These are phyloP conservation scores for Trametes cinnabarina DNA, from an alignment of 768 basidiomycete species.

Conservation along the genomic window DNA sequence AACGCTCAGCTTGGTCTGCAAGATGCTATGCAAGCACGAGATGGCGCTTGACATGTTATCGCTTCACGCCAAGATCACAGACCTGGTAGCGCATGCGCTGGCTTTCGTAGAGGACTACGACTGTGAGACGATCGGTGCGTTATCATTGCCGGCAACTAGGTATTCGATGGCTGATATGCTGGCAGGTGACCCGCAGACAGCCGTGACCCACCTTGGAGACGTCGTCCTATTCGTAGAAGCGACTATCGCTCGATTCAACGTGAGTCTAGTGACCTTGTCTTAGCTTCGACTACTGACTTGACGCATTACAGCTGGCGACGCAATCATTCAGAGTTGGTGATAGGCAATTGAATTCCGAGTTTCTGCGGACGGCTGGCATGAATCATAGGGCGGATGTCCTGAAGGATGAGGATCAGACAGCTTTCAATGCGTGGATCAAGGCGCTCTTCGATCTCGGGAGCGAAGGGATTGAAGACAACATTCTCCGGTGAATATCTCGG, in stretches of 20 bases:
- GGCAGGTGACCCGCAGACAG: slow-evolving; percentile 80
- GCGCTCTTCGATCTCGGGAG: slow-evolving; percentile 73
- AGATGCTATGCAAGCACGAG: slow-evolving; percentile 58
- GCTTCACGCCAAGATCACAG: slow-evolving; percentile 61
- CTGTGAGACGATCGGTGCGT: slow-evolving; percentile 77
- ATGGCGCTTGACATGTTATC: slow-evolving; percentile 65
- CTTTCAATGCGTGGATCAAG: slow-evolving; percentile 61
- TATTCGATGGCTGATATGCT: not conserved
- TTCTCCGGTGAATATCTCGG: no score
- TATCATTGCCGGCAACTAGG: slow-evolving; percentile 15
- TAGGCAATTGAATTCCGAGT: slow-evolving; percentile 47
- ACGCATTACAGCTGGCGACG: slow-evolving; percentile 44
- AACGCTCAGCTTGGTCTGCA: slow-evolving; percentile 67
- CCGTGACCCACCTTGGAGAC: slow-evolving; percentile 73
- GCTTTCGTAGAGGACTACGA: slow-evolving; percentile 69
- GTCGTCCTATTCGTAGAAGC: slow-evolving; percentile 76
- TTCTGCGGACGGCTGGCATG: slow-evolving; percentile 48
- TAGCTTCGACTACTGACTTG: not conserved
- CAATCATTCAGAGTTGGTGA: slow-evolving; percentile 46
- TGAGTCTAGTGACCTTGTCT: slow-evolving; percentile 25
- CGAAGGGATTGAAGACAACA: slow-evolving; percentile 83
- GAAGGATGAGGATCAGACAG: slow-evolving; percentile 23
- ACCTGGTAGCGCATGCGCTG: slow-evolving; percentile 62
- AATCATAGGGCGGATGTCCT: slow-evolving; percentile 40
- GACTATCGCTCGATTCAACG: slow-evolving; percentile 63